These are phyloP conservation scores for Aspergillus ochraceus DNA, from an alignment of 2,329 filamentous ascomycete species.

Conservation along the genomic window DNA sequence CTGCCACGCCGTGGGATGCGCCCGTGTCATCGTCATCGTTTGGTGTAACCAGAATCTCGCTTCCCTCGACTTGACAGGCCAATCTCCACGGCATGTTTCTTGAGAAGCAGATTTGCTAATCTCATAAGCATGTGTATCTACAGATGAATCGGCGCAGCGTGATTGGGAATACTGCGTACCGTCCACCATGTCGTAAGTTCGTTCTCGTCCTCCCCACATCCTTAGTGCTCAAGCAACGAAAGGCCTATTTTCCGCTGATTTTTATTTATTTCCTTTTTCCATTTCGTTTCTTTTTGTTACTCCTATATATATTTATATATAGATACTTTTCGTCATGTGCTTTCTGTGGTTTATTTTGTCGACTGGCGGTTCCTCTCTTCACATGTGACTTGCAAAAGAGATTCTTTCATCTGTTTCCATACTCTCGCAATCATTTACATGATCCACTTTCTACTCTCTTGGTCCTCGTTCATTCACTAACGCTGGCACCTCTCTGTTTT, in stretches of 20 bases:
- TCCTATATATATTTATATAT: slow-evolving; percentile 4
- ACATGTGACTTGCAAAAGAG: slow-evolving; percentile 6
- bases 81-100: slow-evolving; percentile 27
- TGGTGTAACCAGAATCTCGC: slow-evolving; percentile 35
- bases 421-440: neutral
- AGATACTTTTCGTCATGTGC: slow-evolving; percentile 6
- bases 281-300: neutral
- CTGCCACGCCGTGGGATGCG: slow-evolving; percentile 35
- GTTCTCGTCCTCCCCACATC: slow-evolving; percentile 15
- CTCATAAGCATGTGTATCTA: slow-evolving; percentile 37
- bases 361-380: neutral
- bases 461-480: slow-evolving; percentile 8
- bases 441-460: neutral
- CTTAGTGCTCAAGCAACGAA: neutral
- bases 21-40: slow-evolving; percentile 36
- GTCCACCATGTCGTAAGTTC: slow-evolving; percentile 45
- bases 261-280: slow-evolving; percentile 1
- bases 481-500: neutral
- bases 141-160: slow-evolving; percentile 39
- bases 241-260: neutral
- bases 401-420: neutral
- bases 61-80: slow-evolving; percentile 32
- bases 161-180: slow-evolving; percentile 35
- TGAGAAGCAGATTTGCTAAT: slow-evolving; percentile 37
- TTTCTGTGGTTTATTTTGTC: neutral